Evolutionary conservation across 2,329 filamentous ascomycete genomes (phyloP), one percentile per base, ranked within the genome.

Genomic region (Truncatella angustata): DNA sequence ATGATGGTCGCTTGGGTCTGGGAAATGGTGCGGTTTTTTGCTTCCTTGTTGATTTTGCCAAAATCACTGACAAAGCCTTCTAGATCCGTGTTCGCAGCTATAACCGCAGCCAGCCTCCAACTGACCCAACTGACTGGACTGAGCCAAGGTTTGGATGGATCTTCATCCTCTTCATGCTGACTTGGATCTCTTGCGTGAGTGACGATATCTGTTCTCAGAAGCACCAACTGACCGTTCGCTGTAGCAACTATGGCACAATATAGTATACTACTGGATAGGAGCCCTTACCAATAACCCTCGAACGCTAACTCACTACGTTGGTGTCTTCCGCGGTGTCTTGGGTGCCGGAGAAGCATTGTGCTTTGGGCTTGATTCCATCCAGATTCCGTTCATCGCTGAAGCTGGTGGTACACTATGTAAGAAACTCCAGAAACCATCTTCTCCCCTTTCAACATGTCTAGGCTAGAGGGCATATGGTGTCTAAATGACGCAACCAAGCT

Each of bases 1-100:
- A 51, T 66, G 2, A 47, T 60, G 5, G 63, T 53, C 12, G 58
- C 60, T 5, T 65, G 64, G 64, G 58, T 65, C n/a, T 65, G 63
- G 57, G 62, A 66, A 42, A 61, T 66, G 58, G 60, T 42, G 50
- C 51, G 37, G 18, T 21, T 35, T 4, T 40, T 20, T 16, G 16
- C 21, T 14, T 9, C 6, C 5, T 39, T 4, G 7, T 20, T 4
- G 3, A 40, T 18, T 21, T 4, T 40, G 37, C 37, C 24, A 21
- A 40, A 7, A 11, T 14, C n/a, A n/a, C n/a, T n/a, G n/a, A n/a
- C n/a, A n/a, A n/a, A 3, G 16, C 5, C 11, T 18, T 14, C 1
- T 20, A 50, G 48, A 44, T 52, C n/a, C 50, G 50, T 3, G 44
- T 49, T 23, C 43, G 50, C 18, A 54, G 57, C 24, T 65, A 61